Conservation (phyloP, 2,329 filamentous ascomycete genomes). For the Sporothrix mexicana region DNA sequence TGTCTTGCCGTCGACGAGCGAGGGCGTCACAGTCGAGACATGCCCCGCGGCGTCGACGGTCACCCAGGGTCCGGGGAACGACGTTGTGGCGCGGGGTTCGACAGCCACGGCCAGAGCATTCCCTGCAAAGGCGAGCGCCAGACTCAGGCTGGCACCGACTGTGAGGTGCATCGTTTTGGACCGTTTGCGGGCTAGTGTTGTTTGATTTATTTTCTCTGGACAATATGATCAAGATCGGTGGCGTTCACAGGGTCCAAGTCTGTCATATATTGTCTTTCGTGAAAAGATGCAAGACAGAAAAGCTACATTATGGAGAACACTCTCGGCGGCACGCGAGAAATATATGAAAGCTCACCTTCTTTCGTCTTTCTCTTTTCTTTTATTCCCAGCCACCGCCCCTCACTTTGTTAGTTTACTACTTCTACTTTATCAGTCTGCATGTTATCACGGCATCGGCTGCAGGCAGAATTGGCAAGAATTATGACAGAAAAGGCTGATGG, state of each 20-base stretch:
- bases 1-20: conserved; percentile 42
- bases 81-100: conserved; percentile 24
- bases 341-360: too few species aligned
- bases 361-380: background rate
- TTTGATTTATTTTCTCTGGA: too few species aligned
- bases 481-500: background rate
- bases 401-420: background rate
- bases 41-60: conserved; percentile 43
- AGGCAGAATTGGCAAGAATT: background rate
- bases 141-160: background rate
- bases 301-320: too few species aligned
- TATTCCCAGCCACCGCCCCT: conserved; percentile 12
- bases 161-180: background rate
- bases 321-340: too few species aligned
- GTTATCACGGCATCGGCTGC: conserved; percentile 24
- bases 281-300: background rate
- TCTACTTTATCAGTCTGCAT: background rate
- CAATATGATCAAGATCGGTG: too few species aligned
- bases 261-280: background rate
- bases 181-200: background rate
- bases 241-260: too few species aligned
- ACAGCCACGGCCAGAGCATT: background rate
- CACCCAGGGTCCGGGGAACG: conserved; percentile 43
- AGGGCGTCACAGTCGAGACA: conserved; percentile 43
- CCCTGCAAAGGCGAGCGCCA: background rate